These are phyloP conservation scores for Arctostaphylos glauca DNA, from an alignment of 148 eudicot species.

Conservation along the genomic window DNA sequence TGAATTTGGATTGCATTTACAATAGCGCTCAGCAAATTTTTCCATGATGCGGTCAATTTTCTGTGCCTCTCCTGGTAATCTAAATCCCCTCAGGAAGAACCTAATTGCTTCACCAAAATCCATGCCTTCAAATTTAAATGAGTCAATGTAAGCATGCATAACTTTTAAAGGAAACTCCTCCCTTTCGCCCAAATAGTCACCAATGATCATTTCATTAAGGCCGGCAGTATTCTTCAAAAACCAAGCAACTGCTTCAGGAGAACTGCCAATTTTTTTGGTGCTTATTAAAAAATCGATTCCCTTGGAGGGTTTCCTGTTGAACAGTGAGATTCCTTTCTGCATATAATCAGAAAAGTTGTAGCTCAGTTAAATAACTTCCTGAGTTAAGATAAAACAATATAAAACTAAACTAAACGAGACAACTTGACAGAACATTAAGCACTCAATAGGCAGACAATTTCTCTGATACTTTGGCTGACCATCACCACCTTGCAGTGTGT, in stretches of 20 bases:
- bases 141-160: slow-evolving; percentile 98
- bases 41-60: slow-evolving; percentile 99
- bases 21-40: slow-evolving; percentile 97
- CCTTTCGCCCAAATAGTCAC: slow-evolving; percentile 95
- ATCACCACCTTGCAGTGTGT: slow-evolving; percentile 5
- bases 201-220: slow-evolving; percentile 79
- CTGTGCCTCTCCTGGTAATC: slow-evolving; percentile 99
- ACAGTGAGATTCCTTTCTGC: slow-evolving; percentile 93
- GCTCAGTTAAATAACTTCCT: slow-evolving; percentile 3
- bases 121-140: slow-evolving; percentile 82
- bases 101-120: slow-evolving; percentile 95
- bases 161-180: slow-evolving; percentile 89
- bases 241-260: slow-evolving; percentile 83
- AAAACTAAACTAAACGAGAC: slow-evolving; percentile 1
- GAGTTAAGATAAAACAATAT: not conserved
- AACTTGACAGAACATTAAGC: not conserved
- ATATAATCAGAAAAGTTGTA: slow-evolving; percentile 26
- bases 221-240: slow-evolving; percentile 87
- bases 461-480: not conserved
- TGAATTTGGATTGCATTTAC: slow-evolving; percentile 92
- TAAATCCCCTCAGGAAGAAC: slow-evolving; percentile 88
- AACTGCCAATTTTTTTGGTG: slow-evolving; percentile 64
- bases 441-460: not conserved
- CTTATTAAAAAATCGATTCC: slow-evolving; percentile 83
- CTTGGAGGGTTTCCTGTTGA: slow-evolving; percentile 93